Conservation (phyloP, 2,329 filamentous ascomycete genomes). For the Penicillium brasilianum region DNA sequence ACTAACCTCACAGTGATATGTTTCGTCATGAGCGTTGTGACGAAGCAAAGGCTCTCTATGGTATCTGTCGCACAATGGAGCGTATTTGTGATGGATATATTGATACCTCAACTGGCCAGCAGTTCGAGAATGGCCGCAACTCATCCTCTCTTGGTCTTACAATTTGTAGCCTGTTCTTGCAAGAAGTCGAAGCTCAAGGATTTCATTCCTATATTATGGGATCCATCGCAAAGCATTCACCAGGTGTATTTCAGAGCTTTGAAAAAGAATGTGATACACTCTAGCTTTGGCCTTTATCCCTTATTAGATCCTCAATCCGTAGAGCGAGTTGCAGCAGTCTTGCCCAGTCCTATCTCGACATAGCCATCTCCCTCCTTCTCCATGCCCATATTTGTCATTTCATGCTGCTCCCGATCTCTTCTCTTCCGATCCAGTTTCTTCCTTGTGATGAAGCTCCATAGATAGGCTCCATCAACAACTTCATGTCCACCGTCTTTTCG, state of each 20-base stretch:
- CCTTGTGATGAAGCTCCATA: constrained; percentile 37
- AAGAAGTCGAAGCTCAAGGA: not conserved
- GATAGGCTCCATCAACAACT: constrained; percentile 38
- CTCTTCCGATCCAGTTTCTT: constrained; percentile 11
- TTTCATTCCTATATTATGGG: not conserved
- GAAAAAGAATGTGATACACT: not conserved
- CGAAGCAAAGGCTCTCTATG: not conserved
- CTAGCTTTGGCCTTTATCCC: not conserved
- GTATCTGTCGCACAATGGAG: not conserved
- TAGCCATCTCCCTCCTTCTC: not conserved
- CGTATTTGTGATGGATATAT: not conserved
- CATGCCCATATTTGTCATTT: not conserved
- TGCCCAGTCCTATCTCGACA: not conserved
- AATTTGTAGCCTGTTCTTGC: not conserved
- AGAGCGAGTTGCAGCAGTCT: not conserved
- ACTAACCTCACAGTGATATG: not conserved
- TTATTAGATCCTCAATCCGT: not conserved
- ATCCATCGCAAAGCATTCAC: not conserved
- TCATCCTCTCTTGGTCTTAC: not conserved
- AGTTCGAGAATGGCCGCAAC: not conserved
- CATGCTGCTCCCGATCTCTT: constrained; percentile 1
- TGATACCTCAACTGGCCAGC: not conserved
- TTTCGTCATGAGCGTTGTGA: not conserved
- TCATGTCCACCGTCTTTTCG: constrained; percentile 31
- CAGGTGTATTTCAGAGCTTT: not conserved